Percentiles rank a stretch among this genome's conserved stretches.
phyloP scores from a whole-genome alignment of 768 basidiomycete genomes.

The Nevesoporus exiguus region DNA sequence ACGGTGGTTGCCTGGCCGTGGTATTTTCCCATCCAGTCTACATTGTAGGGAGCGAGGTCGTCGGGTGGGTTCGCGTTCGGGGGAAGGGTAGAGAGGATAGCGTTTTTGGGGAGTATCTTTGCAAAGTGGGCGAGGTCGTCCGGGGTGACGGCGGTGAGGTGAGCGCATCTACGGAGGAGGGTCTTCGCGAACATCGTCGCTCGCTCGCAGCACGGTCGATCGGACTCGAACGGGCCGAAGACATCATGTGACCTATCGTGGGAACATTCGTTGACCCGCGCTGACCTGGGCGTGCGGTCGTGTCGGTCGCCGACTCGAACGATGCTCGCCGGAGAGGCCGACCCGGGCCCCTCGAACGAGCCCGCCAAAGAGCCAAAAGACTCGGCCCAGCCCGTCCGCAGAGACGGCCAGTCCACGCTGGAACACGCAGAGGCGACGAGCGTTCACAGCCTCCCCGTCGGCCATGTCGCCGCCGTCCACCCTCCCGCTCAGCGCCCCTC shows the following conservation, averaged over 20 bases:
- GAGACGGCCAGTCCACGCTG: constrained; percentile 33
- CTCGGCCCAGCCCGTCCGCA: constrained; percentile 31
- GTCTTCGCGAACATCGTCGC: constrained; percentile 11
- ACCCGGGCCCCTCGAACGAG: neutral
- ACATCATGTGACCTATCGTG: neutral
- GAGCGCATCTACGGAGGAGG: constrained; percentile 16
- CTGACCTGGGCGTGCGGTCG: no score
- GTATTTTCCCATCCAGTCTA: constrained; percentile 97
- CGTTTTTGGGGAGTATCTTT: constrained; percentile 56
- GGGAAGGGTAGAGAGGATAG: constrained; percentile 66
- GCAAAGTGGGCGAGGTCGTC: constrained; percentile 66
- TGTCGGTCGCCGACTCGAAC: neutral
- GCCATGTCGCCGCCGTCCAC: constrained; percentile 46
- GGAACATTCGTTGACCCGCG: neutral
- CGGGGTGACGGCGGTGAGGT: constrained; percentile 48
- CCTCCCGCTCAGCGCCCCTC: constrained; percentile 30
- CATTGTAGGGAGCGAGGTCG: constrained; percentile 78
- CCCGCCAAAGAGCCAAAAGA: neutral
- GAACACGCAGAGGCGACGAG: constrained; percentile 50
- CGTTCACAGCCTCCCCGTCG: constrained; percentile 56
- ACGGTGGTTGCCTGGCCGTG: constrained; percentile 81
- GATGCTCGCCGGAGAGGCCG: constrained; percentile 3
- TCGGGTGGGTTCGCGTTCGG: constrained; percentile 44
- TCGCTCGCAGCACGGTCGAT: no score
- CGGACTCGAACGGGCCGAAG: no score